These are phyloP conservation scores for Neofusicoccum cordaticola DNA, from an alignment of 2,329 filamentous ascomycete species.

Conservation along the genomic window DNA sequence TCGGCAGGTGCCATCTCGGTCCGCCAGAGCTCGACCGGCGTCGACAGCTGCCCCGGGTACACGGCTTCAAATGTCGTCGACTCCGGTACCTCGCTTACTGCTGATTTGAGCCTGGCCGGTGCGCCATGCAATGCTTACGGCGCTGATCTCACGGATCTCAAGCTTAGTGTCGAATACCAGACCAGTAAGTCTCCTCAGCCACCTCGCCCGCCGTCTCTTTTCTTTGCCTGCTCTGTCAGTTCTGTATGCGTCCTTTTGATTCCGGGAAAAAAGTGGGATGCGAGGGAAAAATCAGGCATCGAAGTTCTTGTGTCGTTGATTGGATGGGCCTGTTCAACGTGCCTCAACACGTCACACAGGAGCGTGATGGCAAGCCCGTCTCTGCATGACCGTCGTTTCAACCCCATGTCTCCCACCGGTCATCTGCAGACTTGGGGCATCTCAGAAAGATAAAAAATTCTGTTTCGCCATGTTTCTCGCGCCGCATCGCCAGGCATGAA, in stretches of 20 bases:
- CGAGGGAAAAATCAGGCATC: neutral
- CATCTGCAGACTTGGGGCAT: neutral
- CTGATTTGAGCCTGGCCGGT: constrained; percentile 68
- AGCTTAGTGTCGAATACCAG: constrained; percentile 60
- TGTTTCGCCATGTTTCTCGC: neutral
- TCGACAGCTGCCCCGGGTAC: constrained; percentile 63
- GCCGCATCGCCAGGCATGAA: neutral
- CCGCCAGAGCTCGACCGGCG: neutral
- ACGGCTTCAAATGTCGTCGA: constrained; percentile 58
- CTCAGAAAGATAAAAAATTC: neutral
- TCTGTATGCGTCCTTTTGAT: neutral
- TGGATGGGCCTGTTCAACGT: neutral
- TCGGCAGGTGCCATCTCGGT: neutral
- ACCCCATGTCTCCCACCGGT: neutral
- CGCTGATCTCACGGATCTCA: constrained; percentile 55
- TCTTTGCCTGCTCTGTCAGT: neutral
- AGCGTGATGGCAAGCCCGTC: neutral
- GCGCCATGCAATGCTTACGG: constrained; percentile 61
- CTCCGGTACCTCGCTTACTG: constrained; percentile 59
- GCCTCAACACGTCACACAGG: neutral
- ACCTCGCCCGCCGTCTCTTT: neutral
- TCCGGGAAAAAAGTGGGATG: neutral
- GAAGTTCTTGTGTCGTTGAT: neutral
- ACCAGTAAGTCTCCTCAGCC: constrained; percentile 44
- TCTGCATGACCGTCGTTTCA: neutral